These are phyloP conservation scores for Blastobotrys arbuscula DNA, from an alignment of 1,139 yeast species.

Conservation along the genomic window DNA sequence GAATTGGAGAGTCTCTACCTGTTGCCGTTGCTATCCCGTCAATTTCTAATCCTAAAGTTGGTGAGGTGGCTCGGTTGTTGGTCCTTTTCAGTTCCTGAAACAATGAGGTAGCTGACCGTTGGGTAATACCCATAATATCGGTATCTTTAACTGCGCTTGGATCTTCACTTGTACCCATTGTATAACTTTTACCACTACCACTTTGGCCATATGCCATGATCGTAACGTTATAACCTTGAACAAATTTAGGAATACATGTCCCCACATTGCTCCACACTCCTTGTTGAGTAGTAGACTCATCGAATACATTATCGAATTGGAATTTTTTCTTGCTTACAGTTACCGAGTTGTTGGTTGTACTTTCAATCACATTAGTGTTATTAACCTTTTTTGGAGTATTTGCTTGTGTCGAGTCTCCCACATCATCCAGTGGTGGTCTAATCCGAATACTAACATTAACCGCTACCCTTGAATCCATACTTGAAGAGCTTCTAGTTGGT, in stretches of 20 bases:
- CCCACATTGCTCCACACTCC: slow-evolving; percentile 23
- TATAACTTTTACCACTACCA: slow-evolving; percentile 33
- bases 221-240: slow-evolving; percentile 30
- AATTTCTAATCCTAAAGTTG: slow-evolving; percentile 4
- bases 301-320: slow-evolving; percentile 24
- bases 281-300: slow-evolving; percentile 20
- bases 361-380: not conserved
- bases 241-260: slow-evolving; percentile 17
- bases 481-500: slow-evolving; percentile 9
- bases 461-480: slow-evolving; percentile 11
- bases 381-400: not conserved
- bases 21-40: not conserved
- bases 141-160: slow-evolving; percentile 11
- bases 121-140: slow-evolving; percentile 21
- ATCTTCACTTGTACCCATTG: slow-evolving; percentile 30
- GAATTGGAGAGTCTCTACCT: slow-evolving; percentile 8
- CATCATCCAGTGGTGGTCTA: slow-evolving; percentile 14
- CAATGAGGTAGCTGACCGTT: slow-evolving; percentile 21
- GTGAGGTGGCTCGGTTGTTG: slow-evolving; percentile 6
- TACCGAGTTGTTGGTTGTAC: slow-evolving; percentile 6
- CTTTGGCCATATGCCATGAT: slow-evolving; percentile 34
- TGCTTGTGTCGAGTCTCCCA: not conserved
- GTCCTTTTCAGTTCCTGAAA: slow-evolving; percentile 15
- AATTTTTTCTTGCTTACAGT: slow-evolving; percentile 18
- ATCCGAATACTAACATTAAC: slow-evolving; percentile 22